Conservation (phyloP, 1,284 basidiomycete genomes). For the Coniferiporia sulphurascens region DNA sequence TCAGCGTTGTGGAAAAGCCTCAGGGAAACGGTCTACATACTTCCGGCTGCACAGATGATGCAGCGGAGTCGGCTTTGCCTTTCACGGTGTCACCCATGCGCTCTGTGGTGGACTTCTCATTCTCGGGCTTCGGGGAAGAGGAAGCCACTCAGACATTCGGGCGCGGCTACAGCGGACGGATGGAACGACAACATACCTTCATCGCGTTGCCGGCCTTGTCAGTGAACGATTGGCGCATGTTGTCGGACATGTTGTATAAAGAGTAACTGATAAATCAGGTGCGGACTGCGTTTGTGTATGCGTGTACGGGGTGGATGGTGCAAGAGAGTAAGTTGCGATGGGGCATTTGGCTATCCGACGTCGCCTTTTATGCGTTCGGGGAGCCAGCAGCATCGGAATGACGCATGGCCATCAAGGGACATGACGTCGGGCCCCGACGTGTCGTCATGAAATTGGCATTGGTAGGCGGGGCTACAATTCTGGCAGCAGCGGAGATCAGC, state of each 20-base stretch:
- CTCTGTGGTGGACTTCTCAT: conserved; percentile 49
- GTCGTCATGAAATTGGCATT: too few species aligned
- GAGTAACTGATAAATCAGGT: not conserved
- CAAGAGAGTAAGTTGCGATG: not conserved
- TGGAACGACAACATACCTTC: conserved; percentile 31
- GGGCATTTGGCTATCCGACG: conserved; percentile 7
- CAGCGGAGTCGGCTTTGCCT: conserved; percentile 31
- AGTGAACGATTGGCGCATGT: conserved; percentile 44
- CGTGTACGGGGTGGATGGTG: not conserved
- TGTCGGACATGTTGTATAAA: conserved; percentile 16
- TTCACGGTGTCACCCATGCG: conserved; percentile 48
- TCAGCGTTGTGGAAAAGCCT: conserved; percentile 24
- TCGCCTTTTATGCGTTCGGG: conserved; percentile 14
- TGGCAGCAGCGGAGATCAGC: too few species aligned
- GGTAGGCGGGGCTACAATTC: too few species aligned
- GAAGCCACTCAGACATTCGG: not conserved
- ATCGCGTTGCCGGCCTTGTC: conserved; percentile 43
- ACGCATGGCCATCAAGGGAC: too few species aligned
- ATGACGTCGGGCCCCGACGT: too few species aligned
- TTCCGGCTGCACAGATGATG: conserved; percentile 40
- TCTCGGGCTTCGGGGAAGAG: conserved; percentile 37
- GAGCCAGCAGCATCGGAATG: too few species aligned
- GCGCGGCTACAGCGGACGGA: not conserved
- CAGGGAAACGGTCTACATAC: conserved; percentile 29
- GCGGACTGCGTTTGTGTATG: not conserved